Percentiles rank a stretch among this genome's conserved stretches.
Evolutionary conservation across 331 rosid species (phyloP).

Genomic region (Arachis monticola): DNA sequence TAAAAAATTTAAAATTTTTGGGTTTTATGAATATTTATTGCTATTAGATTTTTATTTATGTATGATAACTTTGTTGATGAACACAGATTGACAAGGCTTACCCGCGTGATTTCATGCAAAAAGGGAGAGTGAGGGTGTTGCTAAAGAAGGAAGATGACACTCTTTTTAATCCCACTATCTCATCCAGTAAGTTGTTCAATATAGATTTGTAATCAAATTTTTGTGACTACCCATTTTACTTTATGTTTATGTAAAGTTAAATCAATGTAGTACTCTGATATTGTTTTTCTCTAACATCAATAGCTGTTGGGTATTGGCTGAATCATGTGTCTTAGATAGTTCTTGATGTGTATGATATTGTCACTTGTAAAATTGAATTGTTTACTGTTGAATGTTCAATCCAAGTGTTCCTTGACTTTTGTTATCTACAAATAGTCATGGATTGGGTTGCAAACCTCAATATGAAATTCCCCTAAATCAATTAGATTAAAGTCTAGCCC

Average conservation of each 20-base stretch:
- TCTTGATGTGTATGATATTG: not conserved
- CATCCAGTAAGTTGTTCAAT: slow-evolving; percentile 63
- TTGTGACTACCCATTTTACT: not conserved
- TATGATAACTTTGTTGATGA: slow-evolving; percentile 16
- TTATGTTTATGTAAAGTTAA: not conserved
- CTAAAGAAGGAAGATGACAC: slow-evolving; percentile 85
- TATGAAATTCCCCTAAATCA: too few relatives aligned
- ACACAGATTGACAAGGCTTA: slow-evolving; percentile 83
- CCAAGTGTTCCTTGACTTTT: too few relatives aligned
- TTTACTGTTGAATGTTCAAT: too few relatives aligned
- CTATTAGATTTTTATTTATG: not conserved
- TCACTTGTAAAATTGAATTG: not conserved
- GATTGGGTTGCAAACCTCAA: too few relatives aligned
- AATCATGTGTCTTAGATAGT: not conserved
- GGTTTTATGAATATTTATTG: not conserved
- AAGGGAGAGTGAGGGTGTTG: slow-evolving; percentile 81
- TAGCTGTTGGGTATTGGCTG: not conserved
- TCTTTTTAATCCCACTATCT: slow-evolving; percentile 60
- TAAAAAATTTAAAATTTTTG: not conserved
- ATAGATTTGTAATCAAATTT: not conserved
- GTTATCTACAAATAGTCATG: too few relatives aligned
- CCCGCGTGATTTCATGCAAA: slow-evolving; percentile 91
- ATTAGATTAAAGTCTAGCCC: too few relatives aligned
- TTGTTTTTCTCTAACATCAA: not conserved
- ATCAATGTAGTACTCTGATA: not conserved